phyloP scores from a whole-genome alignment of 306 rosid species.

The Arachis stenosperma region DNA sequence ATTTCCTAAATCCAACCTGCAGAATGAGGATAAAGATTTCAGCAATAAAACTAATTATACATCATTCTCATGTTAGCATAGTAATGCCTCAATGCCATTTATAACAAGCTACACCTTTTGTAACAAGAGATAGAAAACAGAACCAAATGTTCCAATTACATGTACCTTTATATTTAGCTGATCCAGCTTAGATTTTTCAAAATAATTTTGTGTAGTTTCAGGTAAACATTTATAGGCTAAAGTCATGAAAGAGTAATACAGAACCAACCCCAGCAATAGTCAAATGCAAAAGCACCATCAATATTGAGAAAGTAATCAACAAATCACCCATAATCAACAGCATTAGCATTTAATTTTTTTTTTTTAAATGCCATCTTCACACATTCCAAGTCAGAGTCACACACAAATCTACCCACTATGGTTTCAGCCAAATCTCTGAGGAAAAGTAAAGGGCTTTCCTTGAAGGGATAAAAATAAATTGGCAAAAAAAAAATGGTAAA shows the following conservation, averaged over 20 bases:
- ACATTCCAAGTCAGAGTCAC: not conserved
- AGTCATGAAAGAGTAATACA: no score
- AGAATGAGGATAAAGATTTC: slow-evolving; percentile 22
- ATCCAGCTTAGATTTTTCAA: not conserved
- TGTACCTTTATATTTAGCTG: not conserved
- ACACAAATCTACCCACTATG: not conserved
- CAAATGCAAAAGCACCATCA: not conserved
- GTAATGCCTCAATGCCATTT: not conserved
- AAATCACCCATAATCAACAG: slow-evolving; percentile 13
- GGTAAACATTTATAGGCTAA: not conserved
- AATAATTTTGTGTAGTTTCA: not conserved
- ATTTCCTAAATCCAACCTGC: slow-evolving; percentile 87
- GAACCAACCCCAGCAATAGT: no score
- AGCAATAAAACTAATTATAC: slow-evolving; percentile 1
- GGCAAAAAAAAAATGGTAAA: not conserved
- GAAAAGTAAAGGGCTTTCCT: not conserved
- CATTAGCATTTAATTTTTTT: not conserved
- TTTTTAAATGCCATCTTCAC: not conserved
- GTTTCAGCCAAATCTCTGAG: not conserved
- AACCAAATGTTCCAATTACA: slow-evolving; percentile 8
- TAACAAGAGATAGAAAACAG: slow-evolving; percentile 27
- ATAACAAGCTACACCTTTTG: not conserved
- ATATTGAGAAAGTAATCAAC: no score
- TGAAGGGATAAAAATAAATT: not conserved
- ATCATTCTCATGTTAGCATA: not conserved